phyloP scores from a whole-genome alignment of 2,329 filamentous ascomycete species.

The Botrytis hyacinthi region DNA sequence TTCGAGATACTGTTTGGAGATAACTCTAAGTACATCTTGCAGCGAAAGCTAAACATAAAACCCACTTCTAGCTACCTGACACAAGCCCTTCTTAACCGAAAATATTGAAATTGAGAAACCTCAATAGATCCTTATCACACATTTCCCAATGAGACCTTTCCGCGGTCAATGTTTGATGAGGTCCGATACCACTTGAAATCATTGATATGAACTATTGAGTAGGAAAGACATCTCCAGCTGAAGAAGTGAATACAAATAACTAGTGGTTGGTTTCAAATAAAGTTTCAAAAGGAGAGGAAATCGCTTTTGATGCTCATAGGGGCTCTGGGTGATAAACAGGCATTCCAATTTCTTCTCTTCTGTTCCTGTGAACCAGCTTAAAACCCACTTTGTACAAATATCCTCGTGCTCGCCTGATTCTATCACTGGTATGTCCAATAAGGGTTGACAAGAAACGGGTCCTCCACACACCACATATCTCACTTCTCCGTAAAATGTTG shows the following conservation, averaged over 20 bases:
- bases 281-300: background rate
- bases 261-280: background rate
- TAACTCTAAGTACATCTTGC: background rate
- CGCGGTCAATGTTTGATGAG: background rate
- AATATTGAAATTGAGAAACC: background rate
- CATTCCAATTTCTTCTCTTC: background rate
- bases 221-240: background rate
- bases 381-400: background rate
- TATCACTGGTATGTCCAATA: background rate
- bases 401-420: background rate
- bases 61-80: background rate
- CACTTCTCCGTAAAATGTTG: background rate
- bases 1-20: background rate
- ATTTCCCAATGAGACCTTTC: background rate
- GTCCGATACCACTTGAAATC: background rate
- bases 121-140: background rate
- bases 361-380: background rate
- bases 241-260: background rate
- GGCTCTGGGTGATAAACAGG: no score
- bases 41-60: background rate
- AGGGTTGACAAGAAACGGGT: background rate
- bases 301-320: background rate
- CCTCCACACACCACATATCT: background rate
- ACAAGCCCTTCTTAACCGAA: background rate
- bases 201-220: background rate